Evolutionary conservation across 1,139 yeast species (phyloP).

Genomic region (Tardiomyces depauwii): DNA sequence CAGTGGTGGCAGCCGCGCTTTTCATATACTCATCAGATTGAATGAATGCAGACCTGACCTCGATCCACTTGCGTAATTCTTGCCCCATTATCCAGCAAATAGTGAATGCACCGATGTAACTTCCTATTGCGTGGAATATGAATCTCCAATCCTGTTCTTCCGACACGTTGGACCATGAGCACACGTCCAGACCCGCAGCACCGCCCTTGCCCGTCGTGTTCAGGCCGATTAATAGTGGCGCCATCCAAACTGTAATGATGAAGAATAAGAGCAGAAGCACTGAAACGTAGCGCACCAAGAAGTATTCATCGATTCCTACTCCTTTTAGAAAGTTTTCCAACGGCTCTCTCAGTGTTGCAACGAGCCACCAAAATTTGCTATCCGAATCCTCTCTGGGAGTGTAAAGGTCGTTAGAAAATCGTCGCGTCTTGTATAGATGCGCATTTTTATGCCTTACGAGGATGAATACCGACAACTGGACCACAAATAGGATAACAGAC

Average conservation of each 20-base stretch:
- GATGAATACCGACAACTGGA: slow-evolving; percentile 16
- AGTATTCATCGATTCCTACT: slow-evolving; percentile 23
- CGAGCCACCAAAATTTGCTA: slow-evolving; percentile 15
- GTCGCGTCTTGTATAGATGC: slow-evolving; percentile 21
- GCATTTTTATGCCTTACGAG: slow-evolving; percentile 15
- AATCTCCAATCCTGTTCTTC: background rate
- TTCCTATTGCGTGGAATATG: background rate
- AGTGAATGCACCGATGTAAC: background rate
- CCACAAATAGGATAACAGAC: slow-evolving; percentile 13
- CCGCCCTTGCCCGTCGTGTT: slow-evolving; percentile 13
- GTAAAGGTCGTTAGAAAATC: slow-evolving; percentile 6
- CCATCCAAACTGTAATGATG: slow-evolving; percentile 9
- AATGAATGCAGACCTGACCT: background rate
- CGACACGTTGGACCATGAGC: slow-evolving; percentile 20
- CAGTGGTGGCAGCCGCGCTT: background rate
- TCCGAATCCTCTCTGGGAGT: background rate
- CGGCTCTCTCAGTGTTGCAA: slow-evolving; percentile 7
- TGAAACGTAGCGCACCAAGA: slow-evolving; percentile 19
- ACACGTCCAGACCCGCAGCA: slow-evolving; percentile 12
- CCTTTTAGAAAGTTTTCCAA: slow-evolving; percentile 8
- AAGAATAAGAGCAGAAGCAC: slow-evolving; percentile 13
- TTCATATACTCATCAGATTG: background rate
- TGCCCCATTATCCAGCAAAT: background rate
- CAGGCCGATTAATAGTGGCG: slow-evolving; percentile 18
- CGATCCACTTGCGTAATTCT: background rate